Evolutionary conservation across 257 asterid species (phyloP).

Genomic region (Solanum chilense): DNA sequence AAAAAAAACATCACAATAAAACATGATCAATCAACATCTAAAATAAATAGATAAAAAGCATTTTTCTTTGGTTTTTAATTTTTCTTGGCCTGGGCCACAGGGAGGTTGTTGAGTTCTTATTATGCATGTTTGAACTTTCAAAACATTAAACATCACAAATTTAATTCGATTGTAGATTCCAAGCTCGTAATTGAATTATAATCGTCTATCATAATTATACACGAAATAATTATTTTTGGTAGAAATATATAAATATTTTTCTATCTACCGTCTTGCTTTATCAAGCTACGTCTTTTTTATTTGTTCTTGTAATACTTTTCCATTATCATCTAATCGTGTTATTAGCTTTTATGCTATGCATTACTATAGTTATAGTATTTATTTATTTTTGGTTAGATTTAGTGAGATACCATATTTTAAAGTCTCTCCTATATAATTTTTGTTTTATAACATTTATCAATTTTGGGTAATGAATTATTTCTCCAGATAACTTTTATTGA

Average conservation of each 20-base stretch:
- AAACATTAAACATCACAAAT: not conserved
- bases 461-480: not conserved
- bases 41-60: not conserved
- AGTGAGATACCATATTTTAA: not conserved
- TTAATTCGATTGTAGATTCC: not conserved
- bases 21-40: not conserved
- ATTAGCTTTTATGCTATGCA: not conserved
- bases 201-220: not conserved
- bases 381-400: not conserved
- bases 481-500: not conserved
- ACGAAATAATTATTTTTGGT: not conserved
- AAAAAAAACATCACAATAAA: no score
- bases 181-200: not conserved
- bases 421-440: not conserved
- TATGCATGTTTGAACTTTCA: not conserved
- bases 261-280: not conserved
- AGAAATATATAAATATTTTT: not conserved
- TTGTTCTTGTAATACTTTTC: not conserved
- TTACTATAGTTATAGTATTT: not conserved
- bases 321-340: not conserved
- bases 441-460: not conserved
- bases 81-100: not conserved
- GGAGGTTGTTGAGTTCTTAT: not conserved
- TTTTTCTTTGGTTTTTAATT: not conserved
- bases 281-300: not conserved